Conservation (phyloP, 306 rosid species). For the Vigna trinervia region DNA sequence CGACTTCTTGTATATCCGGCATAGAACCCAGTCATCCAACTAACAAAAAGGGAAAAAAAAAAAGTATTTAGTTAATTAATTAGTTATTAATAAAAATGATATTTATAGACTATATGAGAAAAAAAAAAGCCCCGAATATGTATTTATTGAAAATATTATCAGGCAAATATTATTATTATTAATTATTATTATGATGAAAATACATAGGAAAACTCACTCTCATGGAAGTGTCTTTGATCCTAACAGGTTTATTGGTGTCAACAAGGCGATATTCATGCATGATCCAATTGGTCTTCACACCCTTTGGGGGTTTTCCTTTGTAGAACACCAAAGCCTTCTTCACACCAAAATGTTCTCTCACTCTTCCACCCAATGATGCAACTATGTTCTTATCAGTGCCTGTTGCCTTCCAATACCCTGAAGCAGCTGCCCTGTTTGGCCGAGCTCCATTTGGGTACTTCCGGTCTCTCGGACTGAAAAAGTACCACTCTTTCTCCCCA, state of each 20-base stretch:
- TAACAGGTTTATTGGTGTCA: constrained; percentile 12
- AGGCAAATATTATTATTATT: too few species aligned
- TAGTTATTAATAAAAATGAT: too few species aligned
- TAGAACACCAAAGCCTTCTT: constrained; percentile 26
- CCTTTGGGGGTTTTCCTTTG: constrained; percentile 28
- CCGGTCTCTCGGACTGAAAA: constrained; percentile 12
- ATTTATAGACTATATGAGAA: too few species aligned
- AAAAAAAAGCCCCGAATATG: too few species aligned
- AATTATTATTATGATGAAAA: background rate
- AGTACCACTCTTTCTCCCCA: constrained; percentile 34
- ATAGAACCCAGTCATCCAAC: constrained; percentile 29
- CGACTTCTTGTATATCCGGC: constrained; percentile 26
- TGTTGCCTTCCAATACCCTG: constrained; percentile 30
- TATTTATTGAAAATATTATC: too few species aligned
- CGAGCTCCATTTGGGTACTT: constrained; percentile 23
- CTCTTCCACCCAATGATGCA: background rate
- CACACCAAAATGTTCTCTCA: constrained; percentile 17
- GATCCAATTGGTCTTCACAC: constrained; percentile 16
- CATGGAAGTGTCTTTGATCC: constrained; percentile 14
- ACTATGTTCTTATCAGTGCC: constrained; percentile 34
- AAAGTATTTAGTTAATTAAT: background rate
- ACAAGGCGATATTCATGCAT: constrained; percentile 30
- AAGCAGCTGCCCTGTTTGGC: constrained; percentile 27
- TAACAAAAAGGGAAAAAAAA: background rate
- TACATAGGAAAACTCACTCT: background rate